Evolutionary conservation across 257 asterid species (phyloP).

Genomic region (Scutellaria barbata): DNA sequence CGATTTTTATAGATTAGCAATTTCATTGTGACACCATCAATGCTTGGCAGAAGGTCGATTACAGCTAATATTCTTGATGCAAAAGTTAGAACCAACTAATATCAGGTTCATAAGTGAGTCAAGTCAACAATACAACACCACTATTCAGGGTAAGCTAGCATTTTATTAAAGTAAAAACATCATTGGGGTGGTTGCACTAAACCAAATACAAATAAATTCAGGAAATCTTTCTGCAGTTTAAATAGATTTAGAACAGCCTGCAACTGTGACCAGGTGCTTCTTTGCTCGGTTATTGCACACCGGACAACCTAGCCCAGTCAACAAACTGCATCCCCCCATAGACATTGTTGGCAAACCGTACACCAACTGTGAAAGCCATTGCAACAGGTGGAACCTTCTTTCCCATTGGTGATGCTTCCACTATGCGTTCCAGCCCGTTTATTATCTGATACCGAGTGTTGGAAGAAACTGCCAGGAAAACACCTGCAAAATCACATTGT

Average conservation of each 20-base stretch:
- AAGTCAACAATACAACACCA: slow-evolving; percentile 16
- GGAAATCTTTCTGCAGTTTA: not conserved
- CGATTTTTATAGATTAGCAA: too few species aligned
- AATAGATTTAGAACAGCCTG: not conserved
- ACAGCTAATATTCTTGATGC: slow-evolving; percentile 11
- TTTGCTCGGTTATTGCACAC: slow-evolving; percentile 58
- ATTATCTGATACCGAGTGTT: slow-evolving; percentile 92
- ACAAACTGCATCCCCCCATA: slow-evolving; percentile 99
- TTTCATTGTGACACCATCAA: not conserved
- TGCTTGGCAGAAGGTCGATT: not conserved
- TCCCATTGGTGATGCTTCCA: slow-evolving; percentile 81
- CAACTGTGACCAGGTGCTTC: not conserved
- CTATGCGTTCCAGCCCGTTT: slow-evolving; percentile 83
- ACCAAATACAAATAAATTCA: not conserved
- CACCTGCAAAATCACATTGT: slow-evolving; percentile 51
- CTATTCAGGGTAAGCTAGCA: not conserved
- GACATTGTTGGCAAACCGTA: slow-evolving; percentile 85
- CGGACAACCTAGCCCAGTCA: slow-evolving; percentile 93
- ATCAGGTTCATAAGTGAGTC: not conserved
- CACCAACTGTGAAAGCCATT: slow-evolving; percentile 90
- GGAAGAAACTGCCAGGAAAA: slow-evolving; percentile 89
- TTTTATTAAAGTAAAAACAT: not conserved
- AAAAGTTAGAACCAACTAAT: not conserved
- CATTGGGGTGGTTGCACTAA: not conserved
- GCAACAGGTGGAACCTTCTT: slow-evolving; percentile 75